phyloP scores from a whole-genome alignment of 495 filamentous ascomycete species.

The Echria macrotheca region DNA sequence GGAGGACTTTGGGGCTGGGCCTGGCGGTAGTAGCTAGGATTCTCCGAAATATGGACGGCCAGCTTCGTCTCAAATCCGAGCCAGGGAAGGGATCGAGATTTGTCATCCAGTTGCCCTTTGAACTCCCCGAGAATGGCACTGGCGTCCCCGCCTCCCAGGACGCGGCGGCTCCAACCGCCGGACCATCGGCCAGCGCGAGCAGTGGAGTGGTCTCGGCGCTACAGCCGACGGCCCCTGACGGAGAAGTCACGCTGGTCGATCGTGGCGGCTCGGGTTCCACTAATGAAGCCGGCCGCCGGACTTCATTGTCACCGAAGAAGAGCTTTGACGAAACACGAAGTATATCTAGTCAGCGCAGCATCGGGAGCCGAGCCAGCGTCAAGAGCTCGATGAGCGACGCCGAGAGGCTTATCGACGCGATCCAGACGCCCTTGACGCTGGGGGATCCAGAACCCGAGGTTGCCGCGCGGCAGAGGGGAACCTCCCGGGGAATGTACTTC shows the following conservation, averaged over 20 bases:
- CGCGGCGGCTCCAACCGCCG: no score
- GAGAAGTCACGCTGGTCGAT: constrained; percentile 56
- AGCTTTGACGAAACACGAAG: constrained; percentile 42
- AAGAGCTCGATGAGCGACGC: constrained; percentile 62
- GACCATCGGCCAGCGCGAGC: constrained; percentile 15
- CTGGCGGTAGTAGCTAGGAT: constrained; percentile 82
- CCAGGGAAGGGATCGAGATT: constrained; percentile 82
- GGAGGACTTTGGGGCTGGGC: constrained; percentile 64
- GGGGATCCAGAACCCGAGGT: constrained; percentile 33
- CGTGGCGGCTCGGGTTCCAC: constrained; percentile 25
- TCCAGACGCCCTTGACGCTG: constrained; percentile 54
- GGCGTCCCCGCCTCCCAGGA: no score
- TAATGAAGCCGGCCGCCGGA: constrained; percentile 4
- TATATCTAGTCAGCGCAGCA: constrained; percentile 49
- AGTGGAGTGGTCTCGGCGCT: constrained; percentile 28
- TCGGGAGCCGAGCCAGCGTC: constrained; percentile 37
- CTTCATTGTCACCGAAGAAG: constrained; percentile 15
- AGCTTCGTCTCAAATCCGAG: constrained; percentile 81
- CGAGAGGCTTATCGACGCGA: constrained; percentile 69
- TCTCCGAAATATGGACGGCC: constrained; percentile 85
- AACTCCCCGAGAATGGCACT: constrained; percentile 53
- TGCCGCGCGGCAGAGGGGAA: constrained; percentile 10
- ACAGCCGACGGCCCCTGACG: constrained; percentile 31
- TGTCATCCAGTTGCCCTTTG: constrained; percentile 64
- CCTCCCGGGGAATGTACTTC: constrained; percentile 11